Base-by-base conservation (phyloP, 305 asterid genomes). In the Solanum aculeatissimum region DNA sequence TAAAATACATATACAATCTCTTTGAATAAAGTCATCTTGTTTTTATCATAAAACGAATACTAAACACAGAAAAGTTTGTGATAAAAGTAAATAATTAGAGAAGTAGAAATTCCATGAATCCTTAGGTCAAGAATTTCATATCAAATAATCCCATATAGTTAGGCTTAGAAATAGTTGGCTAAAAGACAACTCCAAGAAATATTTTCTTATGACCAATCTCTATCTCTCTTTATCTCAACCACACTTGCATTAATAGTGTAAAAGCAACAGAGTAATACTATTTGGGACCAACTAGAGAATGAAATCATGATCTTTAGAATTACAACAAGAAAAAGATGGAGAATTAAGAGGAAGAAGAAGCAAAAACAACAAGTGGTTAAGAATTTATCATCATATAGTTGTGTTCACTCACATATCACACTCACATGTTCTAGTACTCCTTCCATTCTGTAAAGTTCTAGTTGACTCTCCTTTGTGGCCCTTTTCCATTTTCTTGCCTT, bases 381-480 rank as follows among this genome's bases (percentile, higher is more conserved):
- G 92, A 93, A 89, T 89, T 87, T 93, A 19, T 16, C 19, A 86
- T 90, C 83, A 93, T 91, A 80, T 75, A 83, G 81, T 71, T 53
- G 72, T 78, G 84, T 70, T 58, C 81, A 86, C 84, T 81, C 87
- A 54, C 80, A 58, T 84, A 78, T 87, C 85, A 85, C 91, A 88
- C 92, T 88, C 87, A 86, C 94, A 93, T 91, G 93, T 94, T 90
- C 88, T 77, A 78, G 12, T 77, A 51, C 82, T 51, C 40, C 65
- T 86, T 86, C 89, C 85, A 87, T 89, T 87, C 91, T 92, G 92
- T 91, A 85, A 85, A 89, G 88, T 66, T 79, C 82, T 86, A 86
- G 98, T 94, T 95, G 98, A 95, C 98, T 91, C 98, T 90, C 51
- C 80, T 83, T 89, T 86, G 90, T 89, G 90, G 92, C 84, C 91